Base-by-base conservation (phyloP, 495 filamentous ascomycete species). In the Aspergillus biplanus region DNA sequence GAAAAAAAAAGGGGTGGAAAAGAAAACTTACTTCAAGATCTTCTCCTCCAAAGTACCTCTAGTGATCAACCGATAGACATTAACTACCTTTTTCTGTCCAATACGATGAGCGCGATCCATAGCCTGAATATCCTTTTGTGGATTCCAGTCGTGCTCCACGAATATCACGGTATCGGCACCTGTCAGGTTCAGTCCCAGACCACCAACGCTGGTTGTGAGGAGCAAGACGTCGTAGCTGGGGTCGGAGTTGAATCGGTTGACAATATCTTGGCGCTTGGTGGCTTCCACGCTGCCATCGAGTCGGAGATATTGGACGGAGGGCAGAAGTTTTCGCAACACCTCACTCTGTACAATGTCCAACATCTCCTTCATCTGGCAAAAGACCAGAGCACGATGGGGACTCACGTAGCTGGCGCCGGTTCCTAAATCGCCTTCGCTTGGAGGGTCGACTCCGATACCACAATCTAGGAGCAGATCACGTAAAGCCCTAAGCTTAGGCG, bases 291-390 rank as follows among this genome's bases (percentile, higher is more conserved):
- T 84, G 39, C 95, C 95, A 69, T 98, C 96, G 54, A 99, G 85
- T 27, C 96, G 92, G 47, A 97, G 85, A 71, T 88, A 97, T 50
- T 92, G 91, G 5, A 95, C 91, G 6, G 88, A 89, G 2, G 96
- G 94, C 8, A 99, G 85, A 67, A 96, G 82, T 63, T 88, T 87
- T 67, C 90, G 90, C 15, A 99, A 78, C 6, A 99, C 95, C 52
- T 92, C 90, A 64, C 89, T 90, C 70, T 97, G 93, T 11, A 99
- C 96, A 82, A 98, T 97, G 72, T 98, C 96, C 18, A 98, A 81
- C 96, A 98, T 99, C 73, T 98, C 96, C 73, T 97, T 97, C 90
- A 98, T 96, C 71, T 99, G 95, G 69, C 94, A 99, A 82, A 99
- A 99, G 67, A 99, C 90, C 56, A 99, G 85, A 3, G 96, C 96